A percentile compares a stretch with the other conserved stretches of the same genome.
These are phyloP conservation scores for Gamsiella multidivaricata DNA, from an alignment of 192 early-diverging fungal species.

Conservation along the genomic window DNA sequence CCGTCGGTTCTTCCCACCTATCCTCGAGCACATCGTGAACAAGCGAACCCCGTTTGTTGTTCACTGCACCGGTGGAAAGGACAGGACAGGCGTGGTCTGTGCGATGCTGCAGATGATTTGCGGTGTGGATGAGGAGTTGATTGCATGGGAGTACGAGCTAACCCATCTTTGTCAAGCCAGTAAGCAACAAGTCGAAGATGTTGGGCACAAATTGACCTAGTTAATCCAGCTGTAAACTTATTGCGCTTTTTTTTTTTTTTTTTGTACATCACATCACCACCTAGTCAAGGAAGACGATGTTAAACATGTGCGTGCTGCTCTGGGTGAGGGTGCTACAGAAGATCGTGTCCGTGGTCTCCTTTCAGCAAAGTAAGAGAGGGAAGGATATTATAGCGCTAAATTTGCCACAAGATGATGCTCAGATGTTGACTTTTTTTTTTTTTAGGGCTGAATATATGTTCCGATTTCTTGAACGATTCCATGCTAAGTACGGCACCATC, in stretches of 20 bases:
- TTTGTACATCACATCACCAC: neutral
- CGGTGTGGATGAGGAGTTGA: conserved; percentile 71
- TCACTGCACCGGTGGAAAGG: conserved; percentile 77
- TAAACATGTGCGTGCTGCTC: neutral
- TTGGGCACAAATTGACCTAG: no score
- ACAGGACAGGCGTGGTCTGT: conserved; percentile 68
- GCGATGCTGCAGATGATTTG: conserved; percentile 66
- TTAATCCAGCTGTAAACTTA: no score
- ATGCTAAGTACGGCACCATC: conserved; percentile 55
- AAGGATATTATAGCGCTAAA: neutral
- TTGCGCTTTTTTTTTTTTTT: neutral
- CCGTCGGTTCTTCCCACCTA: conserved; percentile 33
- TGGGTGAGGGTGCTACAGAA: conserved; percentile 12
- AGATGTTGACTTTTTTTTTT: neutral
- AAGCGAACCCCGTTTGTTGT: conserved; percentile 61
- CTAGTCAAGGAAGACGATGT: conserved; percentile 26
- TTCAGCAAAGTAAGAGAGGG: conserved; percentile 11
- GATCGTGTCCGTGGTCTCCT: conserved; percentile 5
- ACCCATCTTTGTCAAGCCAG: conserved; percentile 33
- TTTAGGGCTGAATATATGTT: conserved; percentile 16
- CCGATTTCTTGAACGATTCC: conserved; percentile 38
- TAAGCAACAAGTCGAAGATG: conserved; percentile 3
- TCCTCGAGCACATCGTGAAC: conserved; percentile 56
- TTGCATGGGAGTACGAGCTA: conserved; percentile 69
- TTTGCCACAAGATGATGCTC: neutral